These are phyloP conservation scores for Drosera capensis DNA, from an alignment of 148 eudicot species.

Conservation along the genomic window DNA sequence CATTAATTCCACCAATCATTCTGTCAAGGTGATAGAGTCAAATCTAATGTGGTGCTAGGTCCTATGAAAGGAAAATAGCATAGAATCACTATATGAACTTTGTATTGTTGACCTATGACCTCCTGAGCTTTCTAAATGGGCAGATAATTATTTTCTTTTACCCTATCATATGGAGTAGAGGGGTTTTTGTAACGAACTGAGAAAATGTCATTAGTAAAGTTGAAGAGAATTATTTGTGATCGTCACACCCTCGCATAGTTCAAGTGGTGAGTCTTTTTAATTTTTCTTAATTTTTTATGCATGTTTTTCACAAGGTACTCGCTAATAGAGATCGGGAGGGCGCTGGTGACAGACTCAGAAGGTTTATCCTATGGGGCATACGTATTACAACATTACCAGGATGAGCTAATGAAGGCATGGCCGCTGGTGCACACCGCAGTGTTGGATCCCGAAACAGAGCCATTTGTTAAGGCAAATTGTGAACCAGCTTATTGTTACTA, in stretches of 20 bases:
- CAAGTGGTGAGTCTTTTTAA: conserved; percentile 17
- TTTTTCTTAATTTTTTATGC: background rate
- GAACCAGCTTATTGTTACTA: conserved; percentile 36
- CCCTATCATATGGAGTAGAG: no score
- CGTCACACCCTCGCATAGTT: conserved; percentile 34
- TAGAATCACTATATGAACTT: no score
- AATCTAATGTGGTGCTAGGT: no score
- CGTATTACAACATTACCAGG: conserved; percentile 53
- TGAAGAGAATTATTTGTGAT: no score
- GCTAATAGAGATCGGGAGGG: conserved; percentile 28
- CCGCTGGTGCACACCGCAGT: conserved; percentile 30
- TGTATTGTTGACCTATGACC: no score
- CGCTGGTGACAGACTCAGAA: conserved; percentile 25
- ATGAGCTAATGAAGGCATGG: conserved; percentile 36
- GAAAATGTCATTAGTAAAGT: no score
- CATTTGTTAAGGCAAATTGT: conserved; percentile 40
- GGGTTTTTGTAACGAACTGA: no score
- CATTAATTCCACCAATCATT: no score
- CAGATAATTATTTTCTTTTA: no score
- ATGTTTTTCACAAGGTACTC: conserved; percentile 10
- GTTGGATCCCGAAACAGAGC: conserved; percentile 21
- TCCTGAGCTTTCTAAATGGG: no score
- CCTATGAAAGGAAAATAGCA: no score
- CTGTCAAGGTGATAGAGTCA: no score
- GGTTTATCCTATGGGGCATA: conserved; percentile 36